Evolutionary conservation across 2,329 filamentous ascomycete species (phyloP), one percentile per base, ranked within the genome.

Genomic region (Exophiala sp.): DNA sequence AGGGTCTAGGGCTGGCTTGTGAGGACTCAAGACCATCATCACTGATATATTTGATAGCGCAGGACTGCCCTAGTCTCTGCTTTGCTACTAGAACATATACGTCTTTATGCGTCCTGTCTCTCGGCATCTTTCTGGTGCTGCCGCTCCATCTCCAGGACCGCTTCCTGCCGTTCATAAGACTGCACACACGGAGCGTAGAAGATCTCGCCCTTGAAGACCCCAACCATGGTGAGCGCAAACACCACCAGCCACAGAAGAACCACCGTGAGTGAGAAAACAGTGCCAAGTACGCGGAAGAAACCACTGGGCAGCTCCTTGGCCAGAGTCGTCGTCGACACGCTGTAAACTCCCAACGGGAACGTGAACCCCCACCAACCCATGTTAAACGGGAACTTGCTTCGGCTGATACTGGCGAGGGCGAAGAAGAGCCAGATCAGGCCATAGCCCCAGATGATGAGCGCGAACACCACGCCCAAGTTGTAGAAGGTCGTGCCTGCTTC

Each of bases 321-420:
- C 34, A 72, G 59, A 42, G 68, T 63, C 21, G 66, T 66, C 2
- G 70, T 72, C 52, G 67, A 72, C 9, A 76, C 67, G 0, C 80
- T 73, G 63, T 77, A 83, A 0, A 82, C 80, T 1, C 81, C 81
- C 1, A 82, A 61, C 0, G 80, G 81, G 58, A 84, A 84, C 0
- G 76, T 80, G 55, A 83, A 83, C 2, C 77, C 78, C 80, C 79
- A 83, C 80, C 80, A 82, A 11, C 80, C 81, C 68, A 83, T 80
- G 62, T 84, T 83, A 65, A 84, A 83, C 0, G 80, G 78, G 57
- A 83, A 80, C 53, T 65, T 66, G 12, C 59, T 63, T 4, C 64
- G 58, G 0, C 57, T 60, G 36, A 72, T 68, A 2, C 66, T 69
- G 0, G 65, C 66, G 1, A 66, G 59, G 1, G 70, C 71, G 41